A percentile compares a stretch with the other conserved stretches of the same genome.
Evolutionary conservation across 805 yeast species (phyloP).

Genomic region (Ogataea trehalophila): DNA sequence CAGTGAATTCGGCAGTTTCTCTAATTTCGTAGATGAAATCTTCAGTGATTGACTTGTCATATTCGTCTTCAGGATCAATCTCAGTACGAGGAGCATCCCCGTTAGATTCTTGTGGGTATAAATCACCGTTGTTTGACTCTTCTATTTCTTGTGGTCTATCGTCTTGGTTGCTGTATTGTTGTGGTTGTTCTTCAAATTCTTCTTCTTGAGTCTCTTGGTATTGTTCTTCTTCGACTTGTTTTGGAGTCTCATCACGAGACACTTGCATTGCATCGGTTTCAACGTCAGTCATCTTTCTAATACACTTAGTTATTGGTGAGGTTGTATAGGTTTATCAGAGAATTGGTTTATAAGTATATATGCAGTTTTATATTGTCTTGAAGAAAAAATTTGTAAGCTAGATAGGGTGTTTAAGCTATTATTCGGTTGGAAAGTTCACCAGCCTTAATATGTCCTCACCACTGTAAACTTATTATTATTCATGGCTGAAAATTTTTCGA

Average conservation of each 20-base stretch:
- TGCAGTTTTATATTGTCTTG: no score
- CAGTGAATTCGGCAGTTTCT: conserved; percentile 30
- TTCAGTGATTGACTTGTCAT: conserved; percentile 20
- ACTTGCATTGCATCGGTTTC: background rate
- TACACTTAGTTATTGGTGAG: no score
- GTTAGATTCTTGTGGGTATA: conserved; percentile 2
- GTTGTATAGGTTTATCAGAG: no score
- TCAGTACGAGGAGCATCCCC: background rate
- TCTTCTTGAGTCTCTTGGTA: conserved; percentile 1
- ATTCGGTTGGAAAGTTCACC: no score
- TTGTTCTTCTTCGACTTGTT: conserved; percentile 2
- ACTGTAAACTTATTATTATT: no score
- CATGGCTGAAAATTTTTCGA: no score
- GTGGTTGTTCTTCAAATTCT: background rate
- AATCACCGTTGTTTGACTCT: background rate
- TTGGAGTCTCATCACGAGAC: background rate
- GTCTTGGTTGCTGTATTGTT: background rate
- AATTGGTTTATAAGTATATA: no score
- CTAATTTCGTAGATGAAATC: conserved; percentile 32
- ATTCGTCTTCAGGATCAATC: conserved; percentile 9
- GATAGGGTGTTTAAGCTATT: no score
- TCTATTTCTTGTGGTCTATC: background rate
- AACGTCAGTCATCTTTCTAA: background rate
- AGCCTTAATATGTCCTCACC: no score
- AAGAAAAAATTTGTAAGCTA: no score